A percentile compares a stretch with the other conserved stretches of the same genome.
Evolutionary conservation across 2,329 filamentous ascomycete species (phyloP).

Genomic region (Trichothecium sympodiale): DNA sequence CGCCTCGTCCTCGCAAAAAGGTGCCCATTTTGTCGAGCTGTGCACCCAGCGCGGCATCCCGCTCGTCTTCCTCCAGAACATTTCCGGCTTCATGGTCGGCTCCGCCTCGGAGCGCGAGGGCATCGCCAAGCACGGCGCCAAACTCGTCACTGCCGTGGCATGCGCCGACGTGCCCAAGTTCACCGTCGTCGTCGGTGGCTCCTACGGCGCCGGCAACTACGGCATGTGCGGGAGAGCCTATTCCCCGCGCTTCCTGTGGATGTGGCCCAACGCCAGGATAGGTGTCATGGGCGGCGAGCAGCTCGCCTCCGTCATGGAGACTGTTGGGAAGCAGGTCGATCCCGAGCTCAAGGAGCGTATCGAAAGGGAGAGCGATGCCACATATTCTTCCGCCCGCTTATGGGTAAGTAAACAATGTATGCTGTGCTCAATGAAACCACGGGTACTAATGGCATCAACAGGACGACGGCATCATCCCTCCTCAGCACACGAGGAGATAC

Average conservation of each 20-base stretch:
- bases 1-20: slow-evolving; percentile 79
- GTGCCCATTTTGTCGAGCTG: slow-evolving; percentile 92
- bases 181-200: slow-evolving; percentile 89
- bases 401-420: slow-evolving; percentile 51
- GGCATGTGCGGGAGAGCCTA: slow-evolving; percentile 97
- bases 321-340: slow-evolving; percentile 75
- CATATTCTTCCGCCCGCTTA: slow-evolving; percentile 76
- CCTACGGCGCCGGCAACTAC: slow-evolving; percentile 92
- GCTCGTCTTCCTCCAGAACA: slow-evolving; percentile 90
- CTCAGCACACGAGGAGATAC: slow-evolving; percentile 62
- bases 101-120: slow-evolving; percentile 84
- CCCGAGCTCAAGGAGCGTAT: slow-evolving; percentile 74
- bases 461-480: slow-evolving; percentile 72
- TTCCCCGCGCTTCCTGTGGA: slow-evolving; percentile 82
- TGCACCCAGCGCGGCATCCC: slow-evolving; percentile 85
- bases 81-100: slow-evolving; percentile 97
- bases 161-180: slow-evolving; percentile 94
- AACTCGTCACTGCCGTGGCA: slow-evolving; percentile 89
- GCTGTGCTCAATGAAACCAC: neutral
- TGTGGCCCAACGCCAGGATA: slow-evolving; percentile 95
- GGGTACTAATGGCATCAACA: slow-evolving; percentile 15
- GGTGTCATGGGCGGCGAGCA: slow-evolving; percentile 96
- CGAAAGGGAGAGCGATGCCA: slow-evolving; percentile 79
- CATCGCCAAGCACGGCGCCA: slow-evolving; percentile 95
- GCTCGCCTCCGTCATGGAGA: slow-evolving; percentile 85